Conservation (phyloP, 768 basidiomycete genomes). For the Rickenella mellea region DNA sequence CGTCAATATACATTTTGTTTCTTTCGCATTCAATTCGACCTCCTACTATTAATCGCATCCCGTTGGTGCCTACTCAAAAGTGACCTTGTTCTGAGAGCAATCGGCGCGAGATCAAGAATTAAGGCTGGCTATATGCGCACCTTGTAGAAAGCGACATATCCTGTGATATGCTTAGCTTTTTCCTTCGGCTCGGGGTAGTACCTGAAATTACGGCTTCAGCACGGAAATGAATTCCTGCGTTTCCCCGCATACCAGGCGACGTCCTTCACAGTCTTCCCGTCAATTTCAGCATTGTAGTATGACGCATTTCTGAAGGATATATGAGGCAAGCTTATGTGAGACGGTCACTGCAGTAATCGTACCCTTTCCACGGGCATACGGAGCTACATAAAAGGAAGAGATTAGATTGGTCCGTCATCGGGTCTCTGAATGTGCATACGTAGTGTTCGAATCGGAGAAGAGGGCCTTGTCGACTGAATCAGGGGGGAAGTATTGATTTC, state of each 20-base stretch:
- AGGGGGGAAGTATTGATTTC: conserved; percentile 70
- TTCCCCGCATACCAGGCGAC: conserved; percentile 48
- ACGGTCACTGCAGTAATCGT: conserved; percentile 7
- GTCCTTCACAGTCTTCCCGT: conserved; percentile 41
- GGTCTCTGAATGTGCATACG: conserved; percentile 24
- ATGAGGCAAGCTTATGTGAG: background rate
- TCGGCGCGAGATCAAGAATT: no score
- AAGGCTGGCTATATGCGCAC: no score
- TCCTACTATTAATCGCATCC: no score
- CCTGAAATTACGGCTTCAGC: conserved; percentile 27
- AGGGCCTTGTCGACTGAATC: conserved; percentile 33
- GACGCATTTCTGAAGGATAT: conserved; percentile 38
- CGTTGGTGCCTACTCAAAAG: no score
- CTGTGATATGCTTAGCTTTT: conserved; percentile 52
- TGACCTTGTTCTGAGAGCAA: no score
- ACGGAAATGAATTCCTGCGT: background rate
- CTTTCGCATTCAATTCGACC: no score
- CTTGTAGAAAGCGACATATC: conserved; percentile 74
- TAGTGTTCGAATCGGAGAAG: conserved; percentile 43
- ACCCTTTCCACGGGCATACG: conserved; percentile 70
- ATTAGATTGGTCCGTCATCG: conserved; percentile 4
- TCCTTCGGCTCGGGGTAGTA: conserved; percentile 52
- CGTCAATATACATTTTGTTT: no score
- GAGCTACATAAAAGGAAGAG: conserved; percentile 24
- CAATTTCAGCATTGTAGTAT: conserved; percentile 52